phyloP scores from a whole-genome alignment of 2,329 filamentous ascomycete species.

The Aureobasidium mangrovei region DNA sequence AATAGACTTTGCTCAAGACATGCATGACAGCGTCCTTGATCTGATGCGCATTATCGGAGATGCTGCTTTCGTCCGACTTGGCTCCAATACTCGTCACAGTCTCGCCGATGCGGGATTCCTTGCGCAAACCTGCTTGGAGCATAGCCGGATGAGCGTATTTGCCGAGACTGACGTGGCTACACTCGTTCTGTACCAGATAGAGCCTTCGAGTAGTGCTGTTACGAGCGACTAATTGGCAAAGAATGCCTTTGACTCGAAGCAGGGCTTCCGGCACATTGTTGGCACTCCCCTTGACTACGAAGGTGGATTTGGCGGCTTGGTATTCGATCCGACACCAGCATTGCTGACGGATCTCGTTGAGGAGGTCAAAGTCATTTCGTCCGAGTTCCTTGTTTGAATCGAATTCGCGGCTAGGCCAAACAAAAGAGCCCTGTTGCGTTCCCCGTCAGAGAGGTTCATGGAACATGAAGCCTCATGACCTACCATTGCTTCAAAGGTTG shows the following conservation, averaged over 20 bases:
- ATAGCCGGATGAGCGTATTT: neutral
- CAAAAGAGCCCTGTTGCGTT: constrained; percentile 24
- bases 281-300: constrained; percentile 26
- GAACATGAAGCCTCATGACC: neutral
- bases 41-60: neutral
- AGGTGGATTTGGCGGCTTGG: constrained; percentile 21
- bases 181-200: constrained; percentile 21
- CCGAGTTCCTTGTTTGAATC: constrained; percentile 34
- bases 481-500: constrained; percentile 1
- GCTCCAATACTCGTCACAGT: neutral
- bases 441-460: neutral
- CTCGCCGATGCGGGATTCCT: neutral
- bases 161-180: neutral
- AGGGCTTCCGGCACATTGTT: constrained; percentile 25
- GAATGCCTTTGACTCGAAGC: constrained; percentile 29
- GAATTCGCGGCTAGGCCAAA: constrained; percentile 39
- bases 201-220: constrained; percentile 19
- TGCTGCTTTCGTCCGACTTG: neutral
- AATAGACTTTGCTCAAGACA: constrained; percentile 25
- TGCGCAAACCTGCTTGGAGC: constrained; percentile 14
- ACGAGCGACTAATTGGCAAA: constrained; percentile 29
- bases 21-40: constrained; percentile 17
- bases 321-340: constrained; percentile 35
- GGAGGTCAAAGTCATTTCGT: constrained; percentile 29
- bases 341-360: constrained; percentile 37